phyloP scores from a whole-genome alignment of 257 asterid genomes.

The Przewalskia tangutica region DNA sequence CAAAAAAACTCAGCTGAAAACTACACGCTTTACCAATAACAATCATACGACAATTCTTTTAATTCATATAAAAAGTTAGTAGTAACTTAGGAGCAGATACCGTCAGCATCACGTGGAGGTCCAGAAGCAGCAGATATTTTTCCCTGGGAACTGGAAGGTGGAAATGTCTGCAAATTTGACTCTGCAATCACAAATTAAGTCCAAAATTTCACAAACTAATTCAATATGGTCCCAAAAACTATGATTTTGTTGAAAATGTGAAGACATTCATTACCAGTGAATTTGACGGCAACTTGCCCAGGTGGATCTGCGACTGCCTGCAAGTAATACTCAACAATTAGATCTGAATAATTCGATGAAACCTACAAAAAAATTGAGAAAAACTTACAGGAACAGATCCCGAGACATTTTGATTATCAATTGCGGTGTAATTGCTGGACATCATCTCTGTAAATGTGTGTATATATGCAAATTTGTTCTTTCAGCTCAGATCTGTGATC shows the following conservation, averaged over 20 bases:
- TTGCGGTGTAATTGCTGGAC: conserved; percentile 80
- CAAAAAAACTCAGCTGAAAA: neutral
- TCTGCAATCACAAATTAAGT: conserved; percentile 29
- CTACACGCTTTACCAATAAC: neutral
- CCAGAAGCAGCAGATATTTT: conserved; percentile 71
- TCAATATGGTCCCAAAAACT: neutral
- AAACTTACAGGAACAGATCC: conserved; percentile 85
- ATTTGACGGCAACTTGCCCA: conserved; percentile 59
- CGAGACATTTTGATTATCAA: conserved; percentile 66
- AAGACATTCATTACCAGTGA: conserved; percentile 36
- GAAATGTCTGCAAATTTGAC: conserved; percentile 93
- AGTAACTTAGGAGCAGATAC: conserved; percentile 24
- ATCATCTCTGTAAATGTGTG: conserved; percentile 35
- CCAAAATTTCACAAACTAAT: neutral
- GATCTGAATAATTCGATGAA: conserved; percentile 7
- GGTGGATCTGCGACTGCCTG: conserved; percentile 78
- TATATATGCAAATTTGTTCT: neutral
- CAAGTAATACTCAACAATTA: neutral
- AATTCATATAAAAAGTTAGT: neutral
- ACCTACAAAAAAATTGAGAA: neutral
- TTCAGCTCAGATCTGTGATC: conserved; percentile 17
- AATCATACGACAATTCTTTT: neutral
- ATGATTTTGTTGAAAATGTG: neutral
- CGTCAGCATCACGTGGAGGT: conserved; percentile 99
- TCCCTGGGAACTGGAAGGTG: conserved; percentile 72